Percentiles rank a stretch among this genome's conserved stretches.
These are phyloP conservation scores for Ophiognomonia clavigignenti-juglandacearum DNA, from an alignment of 2,329 filamentous ascomycete species.

Conservation along the genomic window DNA sequence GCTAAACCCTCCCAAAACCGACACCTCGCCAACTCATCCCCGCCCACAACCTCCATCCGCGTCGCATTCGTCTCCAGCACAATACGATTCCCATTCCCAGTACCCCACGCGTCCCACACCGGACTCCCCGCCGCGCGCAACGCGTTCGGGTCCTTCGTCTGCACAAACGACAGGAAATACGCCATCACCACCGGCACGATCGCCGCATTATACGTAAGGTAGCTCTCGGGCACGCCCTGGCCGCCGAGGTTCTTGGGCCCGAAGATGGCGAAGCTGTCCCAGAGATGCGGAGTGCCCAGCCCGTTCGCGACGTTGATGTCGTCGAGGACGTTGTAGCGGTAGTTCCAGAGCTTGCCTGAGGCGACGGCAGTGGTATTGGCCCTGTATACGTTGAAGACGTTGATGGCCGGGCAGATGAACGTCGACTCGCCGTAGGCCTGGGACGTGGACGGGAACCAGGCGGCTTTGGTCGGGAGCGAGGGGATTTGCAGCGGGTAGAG, in stretches of 20 bases:
- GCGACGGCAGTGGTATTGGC: background rate
- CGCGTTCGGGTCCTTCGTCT: slow-evolving; percentile 38
- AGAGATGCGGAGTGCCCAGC: slow-evolving; percentile 43
- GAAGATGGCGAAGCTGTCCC: slow-evolving; percentile 43
- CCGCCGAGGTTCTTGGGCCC: slow-evolving; percentile 34
- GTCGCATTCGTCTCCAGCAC: slow-evolving; percentile 35
- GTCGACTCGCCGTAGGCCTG: slow-evolving; percentile 40
- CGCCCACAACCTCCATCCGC: slow-evolving; percentile 33
- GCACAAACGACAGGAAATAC: slow-evolving; percentile 47
- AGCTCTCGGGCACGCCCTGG: slow-evolving; percentile 29
- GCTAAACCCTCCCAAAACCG: slow-evolving; percentile 36
- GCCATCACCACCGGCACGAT: slow-evolving; percentile 43
- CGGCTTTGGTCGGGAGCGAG: slow-evolving; percentile 31
- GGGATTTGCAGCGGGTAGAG: slow-evolving; percentile 33
- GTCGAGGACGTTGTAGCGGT: slow-evolving; percentile 46
- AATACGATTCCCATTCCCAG: slow-evolving; percentile 27
- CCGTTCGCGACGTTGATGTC: slow-evolving; percentile 29
- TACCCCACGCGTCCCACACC: slow-evolving; percentile 35
- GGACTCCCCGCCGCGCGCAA: slow-evolving; percentile 29
- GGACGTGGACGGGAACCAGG: slow-evolving; percentile 39
- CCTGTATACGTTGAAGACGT: slow-evolving; percentile 31
- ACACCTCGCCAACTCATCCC: slow-evolving; percentile 32
- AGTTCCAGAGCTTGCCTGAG: slow-evolving; percentile 35
- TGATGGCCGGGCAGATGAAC: slow-evolving; percentile 39
- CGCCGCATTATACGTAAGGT: slow-evolving; percentile 37